These are phyloP conservation scores for Dendrocalamus latiflorus DNA, from an alignment of 202 grass and related monocot genomes.

Conservation along the genomic window DNA sequence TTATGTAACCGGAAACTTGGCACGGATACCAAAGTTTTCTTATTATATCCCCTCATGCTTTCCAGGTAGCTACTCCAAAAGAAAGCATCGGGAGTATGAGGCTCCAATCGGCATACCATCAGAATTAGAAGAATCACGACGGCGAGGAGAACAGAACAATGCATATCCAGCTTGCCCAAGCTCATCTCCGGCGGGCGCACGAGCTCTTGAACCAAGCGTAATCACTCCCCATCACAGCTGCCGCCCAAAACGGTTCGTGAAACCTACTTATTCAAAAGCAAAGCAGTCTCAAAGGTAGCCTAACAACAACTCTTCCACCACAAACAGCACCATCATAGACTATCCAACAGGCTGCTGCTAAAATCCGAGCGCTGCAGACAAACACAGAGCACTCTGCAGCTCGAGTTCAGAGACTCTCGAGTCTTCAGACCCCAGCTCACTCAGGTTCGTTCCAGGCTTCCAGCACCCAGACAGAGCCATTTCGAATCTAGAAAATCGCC, in stretches of 20 bases:
- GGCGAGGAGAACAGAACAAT: neutral
- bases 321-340: too few species aligned
- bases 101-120: neutral
- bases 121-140: neutral
- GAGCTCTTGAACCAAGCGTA: neutral
- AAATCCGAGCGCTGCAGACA: neutral
- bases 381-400: neutral
- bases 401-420: neutral
- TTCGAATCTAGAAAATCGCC: neutral
- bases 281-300: neutral
- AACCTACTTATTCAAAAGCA: neutral
- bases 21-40: too few species aligned
- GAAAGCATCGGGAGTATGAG: neutral
- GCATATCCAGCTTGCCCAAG: neutral
- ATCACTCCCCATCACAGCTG: neutral
- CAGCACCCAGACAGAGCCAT: neutral
- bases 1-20: too few species aligned
- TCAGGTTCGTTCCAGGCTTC: neutral
- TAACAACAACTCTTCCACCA: neutral
- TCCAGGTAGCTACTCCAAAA: neutral
- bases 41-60: too few species aligned
- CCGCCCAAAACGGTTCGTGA: neutral
- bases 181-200: neutral
- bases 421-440: neutral
- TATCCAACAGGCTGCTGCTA: neutral